Conservation (phyloP, 2,329 filamentous ascomycete genomes). For the Aspergillus neotritici region DNA sequence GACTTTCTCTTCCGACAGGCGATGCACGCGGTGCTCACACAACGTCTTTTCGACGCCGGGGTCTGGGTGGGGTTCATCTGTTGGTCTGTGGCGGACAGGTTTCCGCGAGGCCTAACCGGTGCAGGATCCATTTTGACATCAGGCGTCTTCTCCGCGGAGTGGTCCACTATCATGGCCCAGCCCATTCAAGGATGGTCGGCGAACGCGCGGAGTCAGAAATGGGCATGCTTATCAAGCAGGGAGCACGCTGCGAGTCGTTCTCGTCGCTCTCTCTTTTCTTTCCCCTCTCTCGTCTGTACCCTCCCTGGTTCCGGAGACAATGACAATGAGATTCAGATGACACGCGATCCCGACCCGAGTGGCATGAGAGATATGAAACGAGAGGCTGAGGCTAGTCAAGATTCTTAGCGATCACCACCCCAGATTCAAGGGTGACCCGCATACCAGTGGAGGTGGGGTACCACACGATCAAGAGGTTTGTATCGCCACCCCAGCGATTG, state of each 20-base stretch:
- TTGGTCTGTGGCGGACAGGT: slow-evolving; percentile 19
- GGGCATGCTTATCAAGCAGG: slow-evolving; percentile 18
- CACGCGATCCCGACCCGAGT: too few species aligned
- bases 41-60: slow-evolving; percentile 57
- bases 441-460: too few species aligned
- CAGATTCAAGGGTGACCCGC: too few species aligned
- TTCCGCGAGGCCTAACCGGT: slow-evolving; percentile 13
- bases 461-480: too few species aligned
- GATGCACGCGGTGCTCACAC: slow-evolving; percentile 78
- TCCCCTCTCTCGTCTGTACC: too few species aligned
- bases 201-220: slow-evolving; percentile 11
- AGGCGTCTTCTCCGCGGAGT: slow-evolving; percentile 15
- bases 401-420: too few species aligned
- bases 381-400: too few species aligned
- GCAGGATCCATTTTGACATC: slow-evolving; percentile 9
- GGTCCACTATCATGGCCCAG: slow-evolving; percentile 23
- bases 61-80: slow-evolving; percentile 27
- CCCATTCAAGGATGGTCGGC: slow-evolving; percentile 20
- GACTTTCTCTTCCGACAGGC: slow-evolving; percentile 74
- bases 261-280: not conserved
- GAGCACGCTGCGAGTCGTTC: slow-evolving; percentile 1
- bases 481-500: too few species aligned
- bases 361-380: too few species aligned
- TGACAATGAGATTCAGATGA: too few species aligned
- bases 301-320: too few species aligned